A percentile compares a stretch with the other conserved stretches of the same genome.
Conservation (phyloP, 1,139 yeast genomes). For the Sugiyamaella sp. region DNA sequence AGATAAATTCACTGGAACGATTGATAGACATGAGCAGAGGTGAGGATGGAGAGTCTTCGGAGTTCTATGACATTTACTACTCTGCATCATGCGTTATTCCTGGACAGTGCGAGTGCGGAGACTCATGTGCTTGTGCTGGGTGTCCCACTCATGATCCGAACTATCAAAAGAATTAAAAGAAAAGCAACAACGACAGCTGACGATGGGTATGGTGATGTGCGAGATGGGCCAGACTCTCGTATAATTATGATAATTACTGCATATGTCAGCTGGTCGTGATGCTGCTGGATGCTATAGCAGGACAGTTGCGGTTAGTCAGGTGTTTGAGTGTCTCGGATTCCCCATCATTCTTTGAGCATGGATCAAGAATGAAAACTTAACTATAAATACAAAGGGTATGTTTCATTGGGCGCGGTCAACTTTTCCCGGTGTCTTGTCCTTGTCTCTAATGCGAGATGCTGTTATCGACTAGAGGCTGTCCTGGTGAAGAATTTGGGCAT, state of each 20-base stretch:
- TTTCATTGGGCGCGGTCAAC: not conserved
- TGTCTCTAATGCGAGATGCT: not conserved
- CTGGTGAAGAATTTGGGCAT: no score
- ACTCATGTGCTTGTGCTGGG: slow-evolving; percentile 43
- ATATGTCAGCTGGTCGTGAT: not conserved
- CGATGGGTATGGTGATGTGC: not conserved
- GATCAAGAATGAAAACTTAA: not conserved
- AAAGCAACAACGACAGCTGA: not conserved
- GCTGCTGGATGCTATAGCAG: not conserved
- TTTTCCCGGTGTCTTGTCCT: not conserved
- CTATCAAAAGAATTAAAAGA: slow-evolving; percentile 2
- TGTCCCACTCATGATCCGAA: slow-evolving; percentile 42
- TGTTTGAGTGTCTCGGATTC: not conserved
- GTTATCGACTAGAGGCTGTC: not conserved
- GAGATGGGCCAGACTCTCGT: not conserved
- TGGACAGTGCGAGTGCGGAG: slow-evolving; percentile 46
- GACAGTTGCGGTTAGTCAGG: not conserved
- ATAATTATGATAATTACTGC: not conserved
- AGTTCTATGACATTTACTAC: slow-evolving; percentile 36
- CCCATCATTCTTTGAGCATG: not conserved
- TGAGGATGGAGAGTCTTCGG: slow-evolving; percentile 17
- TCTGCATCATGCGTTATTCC: slow-evolving; percentile 45
- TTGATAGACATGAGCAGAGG: slow-evolving; percentile 15
- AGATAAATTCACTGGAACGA: slow-evolving; percentile 19
- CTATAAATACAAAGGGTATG: not conserved